Evolutionary conservation across 352 stramenopile species (phyloP).

Genomic region (Paralagenidium karlingii): DNA sequence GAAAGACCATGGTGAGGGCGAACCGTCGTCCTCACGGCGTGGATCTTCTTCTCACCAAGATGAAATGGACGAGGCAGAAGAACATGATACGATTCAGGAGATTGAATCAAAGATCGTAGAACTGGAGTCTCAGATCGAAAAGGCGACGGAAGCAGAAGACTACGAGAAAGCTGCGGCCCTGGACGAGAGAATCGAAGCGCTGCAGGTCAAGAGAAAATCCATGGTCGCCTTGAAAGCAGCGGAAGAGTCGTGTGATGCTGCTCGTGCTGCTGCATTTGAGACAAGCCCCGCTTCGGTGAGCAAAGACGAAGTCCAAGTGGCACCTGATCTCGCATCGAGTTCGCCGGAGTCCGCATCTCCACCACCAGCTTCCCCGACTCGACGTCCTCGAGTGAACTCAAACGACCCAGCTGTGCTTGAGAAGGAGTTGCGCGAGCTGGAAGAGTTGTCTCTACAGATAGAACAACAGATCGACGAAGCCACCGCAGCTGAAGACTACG

Average conservation of each 20-base stretch:
- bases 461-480: slow-evolving; percentile 52
- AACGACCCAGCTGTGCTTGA: slow-evolving; percentile 15
- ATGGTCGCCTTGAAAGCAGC: slow-evolving; percentile 1
- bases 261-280: slow-evolving; percentile 5
- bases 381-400: no score
- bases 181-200: slow-evolving; percentile 53
- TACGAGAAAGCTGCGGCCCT: slow-evolving; percentile 67
- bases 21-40: no score
- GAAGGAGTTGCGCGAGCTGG: slow-evolving; percentile 24
- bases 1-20: not conserved
- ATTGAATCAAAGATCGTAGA: slow-evolving; percentile 40
- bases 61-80: slow-evolving; percentile 7
- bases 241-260: not conserved
- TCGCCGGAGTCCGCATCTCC: no score
- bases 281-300: not conserved
- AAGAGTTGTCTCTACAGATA: no score
- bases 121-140: slow-evolving; percentile 54
- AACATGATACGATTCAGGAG: slow-evolving; percentile 34
- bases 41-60: no score
- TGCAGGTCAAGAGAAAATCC: slow-evolving; percentile 14
- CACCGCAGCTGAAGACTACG: slow-evolving; percentile 60
- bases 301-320: not conserved
- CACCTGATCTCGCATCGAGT: not conserved
- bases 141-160: slow-evolving; percentile 67
- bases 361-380: no score